phyloP scores from a whole-genome alignment of 495 filamentous ascomycete genomes.

The Coniosporium apollinis region DNA sequence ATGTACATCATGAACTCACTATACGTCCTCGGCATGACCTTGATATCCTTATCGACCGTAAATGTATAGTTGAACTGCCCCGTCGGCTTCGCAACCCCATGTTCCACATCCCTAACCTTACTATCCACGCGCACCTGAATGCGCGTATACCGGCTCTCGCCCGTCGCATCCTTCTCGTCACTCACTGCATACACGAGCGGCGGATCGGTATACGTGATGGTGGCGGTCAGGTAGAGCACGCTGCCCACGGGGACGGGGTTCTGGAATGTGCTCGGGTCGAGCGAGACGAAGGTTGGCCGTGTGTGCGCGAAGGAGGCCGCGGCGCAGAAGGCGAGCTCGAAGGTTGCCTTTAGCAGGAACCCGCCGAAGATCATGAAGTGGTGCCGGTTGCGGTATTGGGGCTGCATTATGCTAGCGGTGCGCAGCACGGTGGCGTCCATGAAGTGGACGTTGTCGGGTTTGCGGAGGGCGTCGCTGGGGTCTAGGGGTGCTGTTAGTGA shows the following conservation, averaged over 20 bases:
- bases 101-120: conserved; percentile 64
- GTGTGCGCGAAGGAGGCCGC: conserved; percentile 62
- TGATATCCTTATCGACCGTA: conserved; percentile 50
- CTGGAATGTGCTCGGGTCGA: conserved; percentile 69
- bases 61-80: conserved; percentile 83
- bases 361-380: conserved; percentile 87
- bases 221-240: conserved; percentile 64
- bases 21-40: conserved; percentile 61
- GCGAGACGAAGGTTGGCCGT: conserved; percentile 57
- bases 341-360: conserved; percentile 65
- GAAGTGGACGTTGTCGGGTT: conserved; percentile 45
- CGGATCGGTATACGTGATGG: conserved; percentile 62
- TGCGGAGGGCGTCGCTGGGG: conserved; percentile 36
- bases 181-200: conserved; percentile 25
- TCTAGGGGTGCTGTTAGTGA: conserved; percentile 23
- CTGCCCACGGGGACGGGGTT: conserved; percentile 74
- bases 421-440: conserved; percentile 53
- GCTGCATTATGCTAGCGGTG: conserved; percentile 72
- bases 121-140: conserved; percentile 65
- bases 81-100: conserved; percentile 55
- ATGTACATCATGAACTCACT: conserved; percentile 67
- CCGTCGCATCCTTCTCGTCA: conserved; percentile 21
- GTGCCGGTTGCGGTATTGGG: conserved; percentile 70
- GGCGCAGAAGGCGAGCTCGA: conserved; percentile 80
- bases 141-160: conserved; percentile 39